Evolutionary conservation across 164 flowering plant species (phyloP).

Genomic region (Liriodendron chinense): DNA sequence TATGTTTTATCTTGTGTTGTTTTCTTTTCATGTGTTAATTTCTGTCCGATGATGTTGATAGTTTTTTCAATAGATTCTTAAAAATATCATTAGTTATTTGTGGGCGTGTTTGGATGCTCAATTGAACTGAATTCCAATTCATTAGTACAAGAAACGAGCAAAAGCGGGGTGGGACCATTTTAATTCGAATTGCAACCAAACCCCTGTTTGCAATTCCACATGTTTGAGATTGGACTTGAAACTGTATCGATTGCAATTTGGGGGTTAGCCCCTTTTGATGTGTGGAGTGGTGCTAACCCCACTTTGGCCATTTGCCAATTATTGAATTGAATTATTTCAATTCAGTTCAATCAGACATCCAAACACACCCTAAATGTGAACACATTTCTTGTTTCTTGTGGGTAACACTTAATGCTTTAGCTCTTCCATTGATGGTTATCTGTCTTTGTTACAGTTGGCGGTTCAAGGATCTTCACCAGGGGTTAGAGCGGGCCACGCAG

Average conservation of each 20-base stretch:
- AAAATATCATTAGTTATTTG: background rate
- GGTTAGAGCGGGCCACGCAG: conserved; percentile 86
- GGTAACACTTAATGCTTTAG: background rate
- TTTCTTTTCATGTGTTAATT: too few species aligned
- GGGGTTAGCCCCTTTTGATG: background rate
- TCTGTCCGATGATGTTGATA: too few species aligned
- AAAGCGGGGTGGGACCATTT: too few species aligned
- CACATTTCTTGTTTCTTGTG: too few species aligned
- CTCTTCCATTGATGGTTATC: background rate
- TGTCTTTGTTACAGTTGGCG: conserved; percentile 38
- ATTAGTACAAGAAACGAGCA: background rate
- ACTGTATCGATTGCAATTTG: too few species aligned
- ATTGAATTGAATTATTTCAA: background rate
- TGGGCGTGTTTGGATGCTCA: background rate
- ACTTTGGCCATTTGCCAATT: background rate
- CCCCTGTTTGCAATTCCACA: too few species aligned
- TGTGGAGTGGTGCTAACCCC: background rate
- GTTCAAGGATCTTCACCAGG: conserved; percentile 75
- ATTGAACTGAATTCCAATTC: background rate
- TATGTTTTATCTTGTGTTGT: conserved; percentile 19
- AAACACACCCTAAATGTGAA: background rate
- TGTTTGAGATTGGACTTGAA: too few species aligned
- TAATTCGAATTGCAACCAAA: too few species aligned
- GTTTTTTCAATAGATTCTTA: too few species aligned
- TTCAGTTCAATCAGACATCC: background rate